Percentiles rank a stretch among this genome's conserved stretches.
These are phyloP conservation scores for Poa pratensis DNA, from an alignment of 176 grass and related monocot species.

Conservation along the genomic window DNA sequence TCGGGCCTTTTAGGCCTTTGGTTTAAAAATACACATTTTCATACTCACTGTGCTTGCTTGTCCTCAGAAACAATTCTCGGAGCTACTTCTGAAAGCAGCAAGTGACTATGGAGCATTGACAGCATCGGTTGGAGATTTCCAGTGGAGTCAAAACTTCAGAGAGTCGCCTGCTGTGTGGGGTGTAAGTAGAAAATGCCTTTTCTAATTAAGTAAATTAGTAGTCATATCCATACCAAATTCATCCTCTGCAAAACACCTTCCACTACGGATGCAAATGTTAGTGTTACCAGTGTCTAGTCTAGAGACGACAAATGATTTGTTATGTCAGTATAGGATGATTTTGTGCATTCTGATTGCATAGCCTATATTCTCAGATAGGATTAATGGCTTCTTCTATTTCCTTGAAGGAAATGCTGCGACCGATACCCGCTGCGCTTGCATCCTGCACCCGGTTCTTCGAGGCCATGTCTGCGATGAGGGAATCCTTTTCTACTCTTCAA, in stretches of 20 bases:
- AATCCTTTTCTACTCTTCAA: constrained; percentile 92
- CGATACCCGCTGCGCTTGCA: constrained; percentile 89
- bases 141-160: constrained; percentile 98
- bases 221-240: background rate
- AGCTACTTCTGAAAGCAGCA: constrained; percentile 94
- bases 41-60: constrained; percentile 16
- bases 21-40: background rate
- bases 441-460: constrained; percentile 98
- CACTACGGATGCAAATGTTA: background rate
- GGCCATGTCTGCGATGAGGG: constrained; percentile 99
- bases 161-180: constrained; percentile 95
- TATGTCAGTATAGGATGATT: background rate
- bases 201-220: background rate
- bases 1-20: no score
- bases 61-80: constrained; percentile 95
- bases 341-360: background rate
- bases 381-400: constrained; percentile 25
- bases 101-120: constrained; percentile 94
- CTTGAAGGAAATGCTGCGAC: constrained; percentile 93
- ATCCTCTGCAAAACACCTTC: background rate
- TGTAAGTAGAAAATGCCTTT: constrained; percentile 54
- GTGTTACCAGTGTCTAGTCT: constrained; percentile 2
- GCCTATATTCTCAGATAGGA: background rate
- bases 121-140: constrained; percentile 88
- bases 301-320: background rate